Evolutionary conservation across 75 land plant genomes (phyloP).

Genomic region (Ceratopteris richardii): DNA sequence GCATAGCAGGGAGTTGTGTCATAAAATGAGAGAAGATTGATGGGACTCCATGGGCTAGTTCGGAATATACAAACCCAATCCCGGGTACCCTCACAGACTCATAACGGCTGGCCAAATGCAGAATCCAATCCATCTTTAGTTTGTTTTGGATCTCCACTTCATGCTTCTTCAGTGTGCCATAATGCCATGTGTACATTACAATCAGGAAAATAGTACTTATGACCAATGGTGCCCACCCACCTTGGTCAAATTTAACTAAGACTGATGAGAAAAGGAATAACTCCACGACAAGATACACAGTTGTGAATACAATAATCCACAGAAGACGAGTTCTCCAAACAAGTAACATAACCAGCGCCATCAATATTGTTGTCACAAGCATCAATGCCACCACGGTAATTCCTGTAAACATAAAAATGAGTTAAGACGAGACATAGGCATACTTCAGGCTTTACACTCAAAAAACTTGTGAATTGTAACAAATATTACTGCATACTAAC

Average conservation of each 20-base stretch:
- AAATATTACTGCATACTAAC: too few relatives aligned
- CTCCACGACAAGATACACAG: constrained; percentile 53
- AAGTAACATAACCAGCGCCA: constrained; percentile 72
- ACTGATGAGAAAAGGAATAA: constrained; percentile 61
- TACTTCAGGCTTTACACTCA: too few relatives aligned
- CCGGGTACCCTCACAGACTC: constrained; percentile 90
- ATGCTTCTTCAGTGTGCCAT: constrained; percentile 58
- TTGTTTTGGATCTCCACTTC: constrained; percentile 70
- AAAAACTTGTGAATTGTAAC: too few relatives aligned
- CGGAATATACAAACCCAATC: constrained; percentile 84
- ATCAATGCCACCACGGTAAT: constrained; percentile 80
- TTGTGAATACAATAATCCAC: constrained; percentile 47
- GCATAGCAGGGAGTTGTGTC: constrained; percentile 67
- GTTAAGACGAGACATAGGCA: too few relatives aligned
- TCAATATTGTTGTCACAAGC: constrained; percentile 68
- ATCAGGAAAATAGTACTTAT: too few relatives aligned
- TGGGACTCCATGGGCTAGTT: constrained; percentile 76
- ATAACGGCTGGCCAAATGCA: constrained; percentile 66
- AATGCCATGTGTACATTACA: too few relatives aligned
- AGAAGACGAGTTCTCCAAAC: constrained; percentile 73
- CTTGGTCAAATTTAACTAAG: constrained; percentile 69
- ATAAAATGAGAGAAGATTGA: constrained; percentile 82
- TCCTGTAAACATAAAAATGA: too few relatives aligned
- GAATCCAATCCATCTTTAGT: constrained; percentile 76
- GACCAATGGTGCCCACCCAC: constrained; percentile 91